Conservation (phyloP, 2,329 filamentous ascomycete species). For the Paraconiothyrium sp. region DNA sequence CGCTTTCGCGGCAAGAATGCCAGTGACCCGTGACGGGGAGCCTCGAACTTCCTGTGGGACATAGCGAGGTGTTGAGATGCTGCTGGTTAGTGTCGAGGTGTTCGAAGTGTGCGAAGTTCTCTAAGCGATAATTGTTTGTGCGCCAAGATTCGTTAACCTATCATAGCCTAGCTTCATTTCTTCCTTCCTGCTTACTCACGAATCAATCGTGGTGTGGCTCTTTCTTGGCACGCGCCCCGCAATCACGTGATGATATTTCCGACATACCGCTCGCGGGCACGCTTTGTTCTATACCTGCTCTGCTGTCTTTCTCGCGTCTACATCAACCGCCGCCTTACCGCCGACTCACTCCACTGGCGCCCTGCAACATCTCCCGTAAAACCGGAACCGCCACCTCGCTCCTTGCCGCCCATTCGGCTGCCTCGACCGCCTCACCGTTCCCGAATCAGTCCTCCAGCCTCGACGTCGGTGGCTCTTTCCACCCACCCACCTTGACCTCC, state of each 20-base stretch:
- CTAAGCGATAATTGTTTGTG: conserved; percentile 20
- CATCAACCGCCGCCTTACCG: conserved; percentile 31
- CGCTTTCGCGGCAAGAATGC: conserved; percentile 75
- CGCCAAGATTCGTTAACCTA: conserved; percentile 2
- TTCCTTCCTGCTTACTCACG: too few species aligned
- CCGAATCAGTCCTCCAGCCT: conserved; percentile 31
- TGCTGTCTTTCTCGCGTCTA: conserved; percentile 35
- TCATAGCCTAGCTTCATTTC: too few species aligned
- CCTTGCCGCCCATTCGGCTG: conserved; percentile 32
- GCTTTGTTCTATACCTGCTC: conserved; percentile 32
- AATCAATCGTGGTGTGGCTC: too few species aligned
- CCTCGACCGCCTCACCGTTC: conserved; percentile 36
- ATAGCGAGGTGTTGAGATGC: conserved; percentile 49
- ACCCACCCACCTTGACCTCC: conserved; percentile 22
- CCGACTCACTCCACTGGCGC: conserved; percentile 25
- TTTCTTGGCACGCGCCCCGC: conserved; percentile 2
- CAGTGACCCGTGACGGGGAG: conserved; percentile 88
- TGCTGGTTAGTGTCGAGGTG: conserved; percentile 48
- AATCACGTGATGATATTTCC: neutral
- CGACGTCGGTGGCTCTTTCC: conserved; percentile 42
- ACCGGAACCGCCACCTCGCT: conserved; percentile 23
- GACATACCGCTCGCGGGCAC: neutral
- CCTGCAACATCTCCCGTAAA: conserved; percentile 8
- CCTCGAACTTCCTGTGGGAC: conserved; percentile 78
- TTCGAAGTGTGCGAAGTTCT: conserved; percentile 31